Evolutionary conservation across 1,139 yeast genomes (phyloP), one percentile per base, ranked within the genome.

Genomic region (Suhomyces anneliseae): DNA sequence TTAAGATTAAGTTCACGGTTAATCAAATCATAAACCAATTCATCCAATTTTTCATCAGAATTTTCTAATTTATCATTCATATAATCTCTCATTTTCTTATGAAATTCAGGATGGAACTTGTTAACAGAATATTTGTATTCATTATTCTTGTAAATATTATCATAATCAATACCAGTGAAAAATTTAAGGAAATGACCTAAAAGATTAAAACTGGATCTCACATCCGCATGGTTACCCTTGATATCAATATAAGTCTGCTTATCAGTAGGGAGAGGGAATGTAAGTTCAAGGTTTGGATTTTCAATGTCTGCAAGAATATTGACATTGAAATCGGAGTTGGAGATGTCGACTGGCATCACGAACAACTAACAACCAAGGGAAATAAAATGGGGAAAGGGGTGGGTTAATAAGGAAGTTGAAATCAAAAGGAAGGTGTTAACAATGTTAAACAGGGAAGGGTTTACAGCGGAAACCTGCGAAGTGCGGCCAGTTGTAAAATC

Each of bases 251-350:
- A 63, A 7, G 69, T 60, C 19, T 65, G 69, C 40, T 65, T 57
- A 48, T 72, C 76, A 11, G 61, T 61, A 8, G 80, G 79, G 14
- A 75, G 62, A 0, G 79, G 79, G 52, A 73, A 72, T 5, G 69
- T 55, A 37, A 74, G 62, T 3, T 63, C 68, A 38, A 75, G 56
- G 36, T 58, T 59, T 32, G 79, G 78, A 6, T 55, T 42, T 1
- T 54, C 47, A 26, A 66, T 56, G 55, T 69, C 66, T 10, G 71
- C 72, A 32, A 74, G 64, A 46, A 75, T 62, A 54, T 75, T 73
- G 52, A 74, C 64, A 51, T 74, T 65, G 43, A 55, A 53, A 42
- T 55, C 58, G 11, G 58, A 48, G 42, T 54, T 53, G 31, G 54
- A 47, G 26, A 42, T 38, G 40, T 49, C 50, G 10, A 14, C 35